Conservation (phyloP, 2,329 filamentous ascomycete genomes). For the Setomelanomma holmii region DNA sequence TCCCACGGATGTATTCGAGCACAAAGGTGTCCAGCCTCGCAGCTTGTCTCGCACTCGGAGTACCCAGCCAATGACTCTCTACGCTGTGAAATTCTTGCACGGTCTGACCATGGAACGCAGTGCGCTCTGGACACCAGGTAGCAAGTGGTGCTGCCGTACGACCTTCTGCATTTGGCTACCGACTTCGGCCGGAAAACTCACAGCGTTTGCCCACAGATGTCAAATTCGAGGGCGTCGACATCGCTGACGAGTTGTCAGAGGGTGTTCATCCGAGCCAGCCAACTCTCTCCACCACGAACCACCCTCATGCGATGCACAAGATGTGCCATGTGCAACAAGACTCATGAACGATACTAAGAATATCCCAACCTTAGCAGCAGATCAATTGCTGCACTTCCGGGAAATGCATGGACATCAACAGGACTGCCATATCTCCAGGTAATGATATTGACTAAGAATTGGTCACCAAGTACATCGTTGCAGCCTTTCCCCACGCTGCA, state of each 20-base stretch:
- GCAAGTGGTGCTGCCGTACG: conserved; percentile 12
- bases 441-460: not conserved
- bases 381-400: too few relatives aligned
- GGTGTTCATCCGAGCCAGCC: not conserved
- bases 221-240: conserved; percentile 15
- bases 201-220: conserved; percentile 27
- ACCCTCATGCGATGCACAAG: too few relatives aligned
- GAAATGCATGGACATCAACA: too few relatives aligned
- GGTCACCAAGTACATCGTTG: not conserved
- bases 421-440: too few relatives aligned
- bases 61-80: conserved; percentile 9
- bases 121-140: not conserved
- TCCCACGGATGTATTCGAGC: conserved; percentile 16
- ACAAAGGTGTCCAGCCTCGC: conserved; percentile 14
- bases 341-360: too few relatives aligned
- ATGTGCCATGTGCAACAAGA: too few relatives aligned
- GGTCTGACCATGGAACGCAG: not conserved
- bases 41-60: conserved; percentile 19
- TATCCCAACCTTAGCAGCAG: too few relatives aligned
- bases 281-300: too few relatives aligned
- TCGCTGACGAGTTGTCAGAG: not conserved
- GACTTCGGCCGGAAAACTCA: conserved; percentile 29
- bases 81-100: not conserved
- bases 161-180: conserved; percentile 22
- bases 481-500: conserved; percentile 2